Evolutionary conservation across 306 rosid genomes (phyloP).

Genomic region (Astragalus glycyphyllos): DNA sequence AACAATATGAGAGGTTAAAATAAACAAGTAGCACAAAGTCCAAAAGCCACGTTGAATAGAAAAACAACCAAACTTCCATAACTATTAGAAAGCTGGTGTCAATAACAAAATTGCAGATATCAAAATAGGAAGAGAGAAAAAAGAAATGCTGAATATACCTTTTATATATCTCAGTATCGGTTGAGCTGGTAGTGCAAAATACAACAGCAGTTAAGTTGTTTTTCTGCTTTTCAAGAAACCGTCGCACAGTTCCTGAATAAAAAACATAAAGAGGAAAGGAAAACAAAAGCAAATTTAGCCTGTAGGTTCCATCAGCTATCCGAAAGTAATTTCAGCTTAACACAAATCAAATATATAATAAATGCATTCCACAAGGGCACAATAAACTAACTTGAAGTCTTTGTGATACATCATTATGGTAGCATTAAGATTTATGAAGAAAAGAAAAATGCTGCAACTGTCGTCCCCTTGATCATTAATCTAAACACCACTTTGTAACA

Average conservation of each 20-base stretch:
- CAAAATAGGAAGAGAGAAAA: conserved; percentile 25
- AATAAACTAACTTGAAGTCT: conserved; percentile 4
- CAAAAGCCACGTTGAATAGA: conserved; percentile 23
- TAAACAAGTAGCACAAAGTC: conserved; percentile 5
- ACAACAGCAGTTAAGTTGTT: conserved; percentile 79
- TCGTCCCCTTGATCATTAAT: conserved; percentile 12
- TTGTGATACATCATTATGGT: neutral
- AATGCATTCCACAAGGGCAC: conserved; percentile 31
- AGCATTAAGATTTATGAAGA: conserved; percentile 3
- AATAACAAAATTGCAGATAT: conserved; percentile 27
- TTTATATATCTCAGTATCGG: conserved; percentile 94
- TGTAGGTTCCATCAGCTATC: conserved; percentile 19
- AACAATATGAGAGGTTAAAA: conserved; percentile 29
- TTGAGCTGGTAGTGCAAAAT: conserved; percentile 85
- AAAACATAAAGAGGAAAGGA: conserved; percentile 36
- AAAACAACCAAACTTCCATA: conserved; percentile 10
- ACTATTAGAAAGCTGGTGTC: conserved; percentile 15
- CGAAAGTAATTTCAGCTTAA: conserved; percentile 29
- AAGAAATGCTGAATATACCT: conserved; percentile 54
- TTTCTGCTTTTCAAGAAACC: conserved; percentile 94
- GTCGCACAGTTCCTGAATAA: conserved; percentile 86
- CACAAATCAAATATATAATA: conserved; percentile 35
- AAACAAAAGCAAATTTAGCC: conserved; percentile 31
- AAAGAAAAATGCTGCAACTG: neutral
- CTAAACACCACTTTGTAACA: conserved; percentile 2